These are phyloP conservation scores for Gleditsia sinensis DNA, from an alignment of 306 rosid genomes.

Conservation along the genomic window DNA sequence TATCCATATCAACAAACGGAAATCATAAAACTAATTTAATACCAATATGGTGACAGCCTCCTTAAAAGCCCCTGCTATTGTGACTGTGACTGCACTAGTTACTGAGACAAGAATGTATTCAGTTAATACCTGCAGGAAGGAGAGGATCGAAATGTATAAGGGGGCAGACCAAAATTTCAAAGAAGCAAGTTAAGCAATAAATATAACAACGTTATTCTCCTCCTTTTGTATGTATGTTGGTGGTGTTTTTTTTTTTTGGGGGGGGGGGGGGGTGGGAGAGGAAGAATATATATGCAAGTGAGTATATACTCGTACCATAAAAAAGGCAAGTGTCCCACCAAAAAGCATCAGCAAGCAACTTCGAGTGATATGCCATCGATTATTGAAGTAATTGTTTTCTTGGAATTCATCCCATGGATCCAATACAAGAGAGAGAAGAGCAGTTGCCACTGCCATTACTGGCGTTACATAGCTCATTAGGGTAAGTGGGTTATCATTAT, in stretches of 20 bases:
- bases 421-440: slow-evolving; percentile 71
- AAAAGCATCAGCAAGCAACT: slow-evolving; percentile 89
- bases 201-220: neutral
- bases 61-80: slow-evolving; percentile 97
- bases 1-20: slow-evolving; percentile 17
- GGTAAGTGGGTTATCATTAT: slow-evolving; percentile 90
- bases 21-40: slow-evolving; percentile 33
- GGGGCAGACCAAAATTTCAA: neutral
- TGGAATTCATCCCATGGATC: slow-evolving; percentile 90
- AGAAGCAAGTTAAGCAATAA: slow-evolving; percentile 15
- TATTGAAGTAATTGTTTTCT: slow-evolving; percentile 72
- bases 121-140: slow-evolving; percentile 77
- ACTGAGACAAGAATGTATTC: slow-evolving; percentile 92
- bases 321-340: slow-evolving; percentile 94
- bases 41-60: slow-evolving; percentile 98
- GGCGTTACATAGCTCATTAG: slow-evolving; percentile 94
- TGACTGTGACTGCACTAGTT: slow-evolving; percentile 96
- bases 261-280: too few species aligned
- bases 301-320: slow-evolving; percentile 65
- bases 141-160: slow-evolving; percentile 22
- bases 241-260: neutral
- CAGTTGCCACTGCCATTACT: slow-evolving; percentile 83
- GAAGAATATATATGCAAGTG: neutral
- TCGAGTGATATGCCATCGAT: slow-evolving; percentile 63
- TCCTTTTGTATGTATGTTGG: neutral